These are phyloP conservation scores for Aspergillus funiculosus DNA, from an alignment of 495 filamentous ascomycete species.

Conservation along the genomic window DNA sequence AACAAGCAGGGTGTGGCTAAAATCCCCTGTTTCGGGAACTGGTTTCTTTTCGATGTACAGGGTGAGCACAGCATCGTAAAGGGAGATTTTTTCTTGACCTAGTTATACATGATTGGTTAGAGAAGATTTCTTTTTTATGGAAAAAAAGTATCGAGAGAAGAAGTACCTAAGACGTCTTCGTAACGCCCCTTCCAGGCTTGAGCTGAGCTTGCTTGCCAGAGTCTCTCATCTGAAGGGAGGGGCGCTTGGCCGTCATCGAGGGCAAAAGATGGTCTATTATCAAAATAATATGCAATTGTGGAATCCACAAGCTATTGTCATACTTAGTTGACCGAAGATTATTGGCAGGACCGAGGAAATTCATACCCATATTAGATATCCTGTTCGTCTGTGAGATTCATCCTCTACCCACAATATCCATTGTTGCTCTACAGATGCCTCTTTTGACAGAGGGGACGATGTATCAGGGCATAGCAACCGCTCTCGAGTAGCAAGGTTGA, in stretches of 20 bases:
- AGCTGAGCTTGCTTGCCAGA: conserved; percentile 41
- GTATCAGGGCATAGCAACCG: conserved; percentile 18
- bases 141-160: not conserved
- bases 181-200: conserved; percentile 35
- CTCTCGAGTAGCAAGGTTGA: conserved; percentile 25
- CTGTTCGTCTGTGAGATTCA: conserved; percentile 37
- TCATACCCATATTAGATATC: conserved; percentile 44
- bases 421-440: conserved; percentile 16
- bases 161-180: conserved; percentile 24
- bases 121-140: not conserved
- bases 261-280: conserved; percentile 31
- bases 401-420: conserved; percentile 29
- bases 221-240: conserved; percentile 41
- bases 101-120: conserved; percentile 6
- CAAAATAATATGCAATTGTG: conserved; percentile 40
- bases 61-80: conserved; percentile 40
- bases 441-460: not conserved
- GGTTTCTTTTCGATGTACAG: conserved; percentile 48
- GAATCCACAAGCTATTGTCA: conserved; percentile 39
- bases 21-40: conserved; percentile 38
- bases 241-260: conserved; percentile 40
- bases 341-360: not conserved
- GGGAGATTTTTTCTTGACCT: conserved; percentile 31
- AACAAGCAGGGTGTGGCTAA: conserved; percentile 43
- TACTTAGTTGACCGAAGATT: conserved; percentile 9